Evolutionary conservation across 1,284 basidiomycete genomes (phyloP), one percentile per base, ranked within the genome.

Genomic region (Sporisorium sorghi): DNA sequence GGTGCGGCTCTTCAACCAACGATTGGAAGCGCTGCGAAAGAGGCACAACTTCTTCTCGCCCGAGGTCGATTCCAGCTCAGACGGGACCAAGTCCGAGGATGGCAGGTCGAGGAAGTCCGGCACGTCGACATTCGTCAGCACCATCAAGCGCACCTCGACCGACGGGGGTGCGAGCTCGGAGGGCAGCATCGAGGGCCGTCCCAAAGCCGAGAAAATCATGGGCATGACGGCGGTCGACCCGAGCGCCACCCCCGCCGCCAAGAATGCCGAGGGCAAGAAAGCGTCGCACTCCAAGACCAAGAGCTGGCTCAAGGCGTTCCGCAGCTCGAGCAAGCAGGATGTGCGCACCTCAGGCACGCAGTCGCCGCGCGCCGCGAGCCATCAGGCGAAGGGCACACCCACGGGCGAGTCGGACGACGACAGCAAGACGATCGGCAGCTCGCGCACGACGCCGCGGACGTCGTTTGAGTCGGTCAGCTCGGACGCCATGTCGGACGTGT

Each of bases 191-290:
- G 50, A 66, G 15, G 58, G 52, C 8, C 55, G 64, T 21, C 46
- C 71, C 8, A 82, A 79, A 47, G 80, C 80, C 23, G 80, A 82
- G 46, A 72, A 79, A 30, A 71, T 82, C 26, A 74, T 79, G 44
- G 76, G 73, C 54, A 78, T 79, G 54, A 78, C 76, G 15, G 55
- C 76, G 23, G 73, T 70, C 2, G 73, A 71, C 24, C 54, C 69
- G 3, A 42, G 56, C 23, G 30, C 46, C 14, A 30, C 49, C 12
- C 14, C 54, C 6, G 15, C 47, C 23, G 51, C n/a, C 21, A 59
- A 57, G 48, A 14, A 44, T 5, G 14, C 28, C 1, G 70, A 69
- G 21, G 30, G 42, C 15, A 78, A 72, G 48, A 67, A 66, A 32
- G 56, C 56, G 54, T 37, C 57, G 15, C 74, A 79, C 47, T 79